Conservation (phyloP, 2,329 filamentous ascomycete species). For the Lachnum nothofagi region DNA sequence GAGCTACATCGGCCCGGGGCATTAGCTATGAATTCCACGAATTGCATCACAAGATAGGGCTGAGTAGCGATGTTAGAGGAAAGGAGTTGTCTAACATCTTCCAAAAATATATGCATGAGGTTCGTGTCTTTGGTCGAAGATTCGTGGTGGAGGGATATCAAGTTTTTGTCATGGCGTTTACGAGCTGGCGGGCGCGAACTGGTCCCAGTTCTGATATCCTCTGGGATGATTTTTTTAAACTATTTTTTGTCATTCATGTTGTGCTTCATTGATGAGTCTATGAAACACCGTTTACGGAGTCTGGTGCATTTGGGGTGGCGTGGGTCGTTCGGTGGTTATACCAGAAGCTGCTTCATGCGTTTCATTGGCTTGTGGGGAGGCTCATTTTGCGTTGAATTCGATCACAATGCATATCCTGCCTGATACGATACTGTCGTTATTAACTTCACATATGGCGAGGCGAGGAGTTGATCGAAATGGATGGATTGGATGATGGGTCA, state of each 20-base stretch:
- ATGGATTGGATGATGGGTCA: not conserved
- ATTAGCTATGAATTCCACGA: not conserved
- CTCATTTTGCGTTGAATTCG: not conserved
- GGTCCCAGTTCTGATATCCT: not conserved
- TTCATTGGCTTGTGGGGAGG: constrained; percentile 3
- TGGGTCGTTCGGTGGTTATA: constrained; percentile 12
- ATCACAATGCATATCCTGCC: not conserved
- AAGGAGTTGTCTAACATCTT: not conserved
- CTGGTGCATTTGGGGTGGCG: constrained; percentile 8
- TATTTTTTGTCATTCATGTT: not conserved
- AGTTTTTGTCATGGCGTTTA: not conserved
- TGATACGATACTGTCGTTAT: constrained; percentile 1
- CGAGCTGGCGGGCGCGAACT: not conserved
- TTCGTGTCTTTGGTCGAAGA: not conserved
- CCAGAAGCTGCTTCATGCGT: constrained; percentile 10
- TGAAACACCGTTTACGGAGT: constrained; percentile 14
- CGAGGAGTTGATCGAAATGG: not conserved
- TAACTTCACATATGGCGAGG: not conserved
- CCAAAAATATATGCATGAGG: not conserved
- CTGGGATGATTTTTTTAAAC: not conserved
- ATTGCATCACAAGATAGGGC: not conserved
- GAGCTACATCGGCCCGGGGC: constrained; percentile 2
- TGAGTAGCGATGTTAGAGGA: not conserved
- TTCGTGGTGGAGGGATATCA: not conserved
- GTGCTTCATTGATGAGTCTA: not conserved